phyloP scores from a whole-genome alignment of 768 basidiomycete genomes.

The Mycena venus region DNA sequence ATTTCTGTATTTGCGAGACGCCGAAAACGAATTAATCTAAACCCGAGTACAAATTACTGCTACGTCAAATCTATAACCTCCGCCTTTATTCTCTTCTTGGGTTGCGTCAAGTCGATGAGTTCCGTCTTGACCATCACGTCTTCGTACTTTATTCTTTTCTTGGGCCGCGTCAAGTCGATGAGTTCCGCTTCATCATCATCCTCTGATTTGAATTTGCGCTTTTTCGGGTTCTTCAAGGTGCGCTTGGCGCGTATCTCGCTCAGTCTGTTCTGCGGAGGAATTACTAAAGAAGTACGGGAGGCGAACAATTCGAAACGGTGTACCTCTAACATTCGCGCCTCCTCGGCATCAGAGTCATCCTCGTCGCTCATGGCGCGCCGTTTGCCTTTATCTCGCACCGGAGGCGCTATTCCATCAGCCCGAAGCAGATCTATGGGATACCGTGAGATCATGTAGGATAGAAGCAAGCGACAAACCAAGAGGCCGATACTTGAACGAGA shows the following conservation, averaged over 20 bases:
- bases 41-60: background rate
- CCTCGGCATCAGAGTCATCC: conserved; percentile 17
- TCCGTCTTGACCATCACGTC: background rate
- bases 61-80: conserved; percentile 41
- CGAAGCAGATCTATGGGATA: conserved; percentile 12
- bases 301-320: background rate
- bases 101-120: conserved; percentile 12
- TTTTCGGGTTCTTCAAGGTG: conserved; percentile 29
- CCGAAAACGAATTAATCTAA: too few relatives aligned
- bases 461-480: conserved; percentile 27
- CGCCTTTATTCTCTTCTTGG: conserved; percentile 35
- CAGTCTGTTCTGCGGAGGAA: background rate
- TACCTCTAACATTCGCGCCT: conserved; percentile 17
- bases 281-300: too few relatives aligned
- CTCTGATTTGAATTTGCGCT: conserved; percentile 11
- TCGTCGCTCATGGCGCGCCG: conserved; percentile 5
- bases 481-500: conserved; percentile 42
- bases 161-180: conserved; percentile 15
- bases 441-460: background rate
- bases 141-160: conserved; percentile 32
- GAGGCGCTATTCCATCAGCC: conserved; percentile 17
- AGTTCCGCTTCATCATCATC: background rate
- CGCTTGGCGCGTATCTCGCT: conserved; percentile 27
- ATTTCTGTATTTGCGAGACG: too few relatives aligned
- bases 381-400: conserved; percentile 13